These are phyloP conservation scores for Hebeloma cylindrosporum DNA, from an alignment of 768 basidiomycete species.

Conservation along the genomic window DNA sequence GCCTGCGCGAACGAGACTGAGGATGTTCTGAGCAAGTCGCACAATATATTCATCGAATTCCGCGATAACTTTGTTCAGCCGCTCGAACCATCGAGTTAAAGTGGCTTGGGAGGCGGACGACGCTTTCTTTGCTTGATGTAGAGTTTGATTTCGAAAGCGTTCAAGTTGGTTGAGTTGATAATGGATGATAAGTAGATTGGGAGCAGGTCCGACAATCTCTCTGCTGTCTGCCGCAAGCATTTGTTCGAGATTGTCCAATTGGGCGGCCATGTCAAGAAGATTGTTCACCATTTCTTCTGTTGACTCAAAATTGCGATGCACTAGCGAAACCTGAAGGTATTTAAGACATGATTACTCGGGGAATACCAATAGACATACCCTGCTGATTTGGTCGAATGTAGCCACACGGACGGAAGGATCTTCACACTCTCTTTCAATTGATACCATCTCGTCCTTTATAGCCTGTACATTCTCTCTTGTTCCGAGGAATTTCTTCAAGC, in stretches of 20 bases:
- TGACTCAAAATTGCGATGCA: constrained; percentile 92
- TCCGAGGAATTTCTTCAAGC: constrained; percentile 75
- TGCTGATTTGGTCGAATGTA: constrained; percentile 94
- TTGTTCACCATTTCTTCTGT: constrained; percentile 96
- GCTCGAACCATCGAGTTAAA: constrained; percentile 79
- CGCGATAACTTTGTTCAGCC: constrained; percentile 74
- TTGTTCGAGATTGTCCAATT: constrained; percentile 74
- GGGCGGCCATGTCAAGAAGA: constrained; percentile 86
- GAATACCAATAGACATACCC: constrained; percentile 51
- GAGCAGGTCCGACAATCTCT: constrained; percentile 83
- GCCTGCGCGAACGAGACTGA: constrained; percentile 77
- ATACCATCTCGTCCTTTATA: constrained; percentile 84
- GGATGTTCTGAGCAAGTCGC: constrained; percentile 72
- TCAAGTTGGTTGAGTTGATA: constrained; percentile 92
- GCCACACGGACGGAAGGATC: constrained; percentile 76
- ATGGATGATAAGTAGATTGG: constrained; percentile 88
- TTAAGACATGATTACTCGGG: not conserved
- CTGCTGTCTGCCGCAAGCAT: constrained; percentile 74
- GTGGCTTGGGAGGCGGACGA: constrained; percentile 66
- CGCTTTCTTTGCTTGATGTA: constrained; percentile 90
- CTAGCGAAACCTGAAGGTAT: constrained; percentile 79
- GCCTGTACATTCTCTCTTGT: constrained; percentile 77
- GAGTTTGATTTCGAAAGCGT: constrained; percentile 89
- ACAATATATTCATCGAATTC: constrained; percentile 86
- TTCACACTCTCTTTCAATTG: constrained; percentile 71